phyloP scores from a whole-genome alignment of 257 asterid genomes.

The Primulina huaijiensis region DNA sequence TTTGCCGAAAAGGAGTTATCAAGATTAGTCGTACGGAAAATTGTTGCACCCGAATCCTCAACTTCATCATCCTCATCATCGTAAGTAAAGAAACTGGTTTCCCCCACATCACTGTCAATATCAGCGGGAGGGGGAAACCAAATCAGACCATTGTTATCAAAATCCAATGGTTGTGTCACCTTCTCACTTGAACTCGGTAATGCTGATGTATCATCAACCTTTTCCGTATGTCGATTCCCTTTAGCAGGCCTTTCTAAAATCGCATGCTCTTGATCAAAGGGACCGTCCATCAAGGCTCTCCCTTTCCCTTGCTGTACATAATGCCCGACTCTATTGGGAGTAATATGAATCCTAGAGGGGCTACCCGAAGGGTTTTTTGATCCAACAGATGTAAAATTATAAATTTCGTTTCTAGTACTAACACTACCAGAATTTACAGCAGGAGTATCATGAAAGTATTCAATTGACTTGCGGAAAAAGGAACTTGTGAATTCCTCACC shows the following conservation, averaged over 20 bases:
- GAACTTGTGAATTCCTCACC: slow-evolving; percentile 58
- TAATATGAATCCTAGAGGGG: slow-evolving; percentile 67
- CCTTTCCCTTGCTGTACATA: slow-evolving; percentile 59
- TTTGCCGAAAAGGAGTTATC: slow-evolving; percentile 36
- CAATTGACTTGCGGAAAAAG: slow-evolving; percentile 50
- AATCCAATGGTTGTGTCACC: slow-evolving; percentile 49
- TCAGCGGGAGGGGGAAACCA: slow-evolving; percentile 94
- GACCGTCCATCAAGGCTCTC: slow-evolving; percentile 40
- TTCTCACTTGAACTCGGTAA: slow-evolving; percentile 41
- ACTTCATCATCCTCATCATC: slow-evolving; percentile 82
- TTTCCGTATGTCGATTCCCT: slow-evolving; percentile 41
- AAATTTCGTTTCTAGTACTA: slow-evolving; percentile 66
- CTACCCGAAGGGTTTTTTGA: slow-evolving; percentile 69
- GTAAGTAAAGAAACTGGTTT: slow-evolving; percentile 54
- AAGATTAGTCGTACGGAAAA: slow-evolving; percentile 39
- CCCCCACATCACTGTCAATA: slow-evolving; percentile 48
- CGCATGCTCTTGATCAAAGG: slow-evolving; percentile 51
- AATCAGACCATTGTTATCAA: slow-evolving; percentile 64
- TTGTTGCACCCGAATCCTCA: slow-evolving; percentile 45
- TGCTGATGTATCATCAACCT: slow-evolving; percentile 35
- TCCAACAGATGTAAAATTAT: slow-evolving; percentile 60
- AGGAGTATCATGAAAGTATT: slow-evolving; percentile 58
- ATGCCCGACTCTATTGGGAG: slow-evolving; percentile 53
- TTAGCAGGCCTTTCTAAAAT: slow-evolving; percentile 54
- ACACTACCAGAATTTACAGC: slow-evolving; percentile 75